Conservation (phyloP, 1,284 basidiomycete species). For the Rhodotorula sp. region DNA sequence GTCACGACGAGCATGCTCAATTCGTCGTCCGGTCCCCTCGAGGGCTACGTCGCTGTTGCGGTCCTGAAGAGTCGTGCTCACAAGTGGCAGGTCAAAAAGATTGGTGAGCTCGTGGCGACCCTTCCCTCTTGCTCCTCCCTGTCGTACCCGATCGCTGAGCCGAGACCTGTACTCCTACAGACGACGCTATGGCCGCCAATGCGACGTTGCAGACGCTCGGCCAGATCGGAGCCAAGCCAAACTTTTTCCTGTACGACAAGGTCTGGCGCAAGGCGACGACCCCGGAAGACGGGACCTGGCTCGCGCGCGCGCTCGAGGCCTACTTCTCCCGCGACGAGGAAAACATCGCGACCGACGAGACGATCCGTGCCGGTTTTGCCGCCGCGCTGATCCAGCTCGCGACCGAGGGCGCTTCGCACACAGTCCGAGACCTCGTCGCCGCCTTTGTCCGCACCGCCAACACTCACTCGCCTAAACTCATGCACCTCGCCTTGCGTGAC, state of each 20-base stretch:
- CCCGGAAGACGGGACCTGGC: slow-evolving; percentile 70
- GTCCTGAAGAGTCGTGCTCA: slow-evolving; percentile 63
- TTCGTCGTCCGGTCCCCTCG: slow-evolving; percentile 64
- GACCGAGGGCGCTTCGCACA: slow-evolving; percentile 58
- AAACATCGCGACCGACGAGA: slow-evolving; percentile 60
- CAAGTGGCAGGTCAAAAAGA: slow-evolving; percentile 29
- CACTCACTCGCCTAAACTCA: slow-evolving; percentile 53
- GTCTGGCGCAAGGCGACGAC: slow-evolving; percentile 70
- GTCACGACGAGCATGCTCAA: slow-evolving; percentile 61
- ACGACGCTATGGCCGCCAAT: slow-evolving; percentile 44
- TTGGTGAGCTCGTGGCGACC: slow-evolving; percentile 16
- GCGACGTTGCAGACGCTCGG: slow-evolving; percentile 48
- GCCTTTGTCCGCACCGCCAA: slow-evolving; percentile 52
- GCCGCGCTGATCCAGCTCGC: slow-evolving; percentile 66
- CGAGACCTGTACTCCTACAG: background rate
- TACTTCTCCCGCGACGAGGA: slow-evolving; percentile 57
- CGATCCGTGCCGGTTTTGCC: slow-evolving; percentile 62
- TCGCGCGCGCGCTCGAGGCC: slow-evolving; percentile 65
- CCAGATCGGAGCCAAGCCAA: slow-evolving; percentile 61
- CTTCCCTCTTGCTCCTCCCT: background rate
- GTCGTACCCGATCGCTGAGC: too few relatives aligned
- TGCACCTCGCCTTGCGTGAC: slow-evolving; percentile 59
- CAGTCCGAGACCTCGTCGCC: slow-evolving; percentile 58
- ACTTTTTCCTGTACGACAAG: slow-evolving; percentile 82
- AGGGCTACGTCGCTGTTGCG: slow-evolving; percentile 76